phyloP scores from a whole-genome alignment of 129 eudicot genomes.

The Lonicera japonica region DNA sequence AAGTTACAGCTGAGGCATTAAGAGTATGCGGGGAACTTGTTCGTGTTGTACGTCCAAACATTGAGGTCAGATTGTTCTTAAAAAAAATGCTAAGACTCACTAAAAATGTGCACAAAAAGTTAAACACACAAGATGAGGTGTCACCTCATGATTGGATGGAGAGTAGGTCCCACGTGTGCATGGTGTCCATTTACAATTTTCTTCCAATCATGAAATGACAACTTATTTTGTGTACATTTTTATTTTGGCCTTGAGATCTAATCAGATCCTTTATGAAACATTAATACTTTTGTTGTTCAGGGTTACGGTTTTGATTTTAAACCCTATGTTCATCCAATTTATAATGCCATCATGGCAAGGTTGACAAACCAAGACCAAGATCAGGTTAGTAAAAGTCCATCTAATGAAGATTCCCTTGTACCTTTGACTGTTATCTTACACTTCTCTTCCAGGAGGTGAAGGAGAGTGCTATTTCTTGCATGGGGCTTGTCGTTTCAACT shows the following conservation, averaged over 20 bases:
- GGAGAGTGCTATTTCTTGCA: conserved; percentile 97
- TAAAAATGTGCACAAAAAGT: no score
- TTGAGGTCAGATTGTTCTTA: conserved; percentile 41
- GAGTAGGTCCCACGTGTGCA: no score
- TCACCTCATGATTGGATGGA: no score
- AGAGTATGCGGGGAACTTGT: conserved; percentile 99
- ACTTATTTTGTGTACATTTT: no score
- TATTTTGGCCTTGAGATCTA: conserved; percentile 1
- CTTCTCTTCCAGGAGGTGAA: conserved; percentile 71
- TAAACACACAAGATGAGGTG: no score
- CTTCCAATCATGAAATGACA: no score
- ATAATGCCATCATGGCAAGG: conserved; percentile 88
- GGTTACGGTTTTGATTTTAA: conserved; percentile 70
- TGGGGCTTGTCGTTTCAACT: conserved; percentile 95
- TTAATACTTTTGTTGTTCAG: conserved; percentile 30
- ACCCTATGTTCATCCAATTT: conserved; percentile 89
- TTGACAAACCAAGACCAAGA: conserved; percentile 99
- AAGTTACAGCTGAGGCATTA: conserved; percentile 97
- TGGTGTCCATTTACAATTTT: no score
- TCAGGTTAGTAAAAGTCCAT: conserved; percentile 44
- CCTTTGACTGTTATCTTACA: conserved; percentile 12
- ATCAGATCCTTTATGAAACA: neutral
- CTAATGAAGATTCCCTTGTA: neutral
- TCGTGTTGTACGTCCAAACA: conserved; percentile 79
- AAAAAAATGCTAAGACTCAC: no score